A percentile compares a stretch with the other conserved stretches of the same genome.
phyloP scores from a whole-genome alignment of 768 basidiomycete species.

The Trametes elegans region DNA sequence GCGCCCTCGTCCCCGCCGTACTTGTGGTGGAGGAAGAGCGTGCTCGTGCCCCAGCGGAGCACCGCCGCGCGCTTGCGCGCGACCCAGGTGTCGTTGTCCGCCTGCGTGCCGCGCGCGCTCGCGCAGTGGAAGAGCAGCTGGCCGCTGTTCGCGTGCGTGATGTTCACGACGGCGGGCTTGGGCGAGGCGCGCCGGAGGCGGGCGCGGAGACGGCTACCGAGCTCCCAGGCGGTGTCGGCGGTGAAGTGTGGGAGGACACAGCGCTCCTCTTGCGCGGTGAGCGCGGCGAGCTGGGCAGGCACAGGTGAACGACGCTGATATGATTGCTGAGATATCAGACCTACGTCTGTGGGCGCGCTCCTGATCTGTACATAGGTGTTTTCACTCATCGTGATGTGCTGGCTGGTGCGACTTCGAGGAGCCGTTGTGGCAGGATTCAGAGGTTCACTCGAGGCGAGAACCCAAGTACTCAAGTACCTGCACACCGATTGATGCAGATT shows the following conservation, averaged over 20 bases:
- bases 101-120: slow-evolving; percentile 17
- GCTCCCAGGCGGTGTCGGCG: slow-evolving; percentile 23
- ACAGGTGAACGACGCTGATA: too few relatives aligned
- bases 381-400: not conserved
- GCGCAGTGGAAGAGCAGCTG: slow-evolving; percentile 26
- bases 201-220: slow-evolving; percentile 19
- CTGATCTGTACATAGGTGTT: not conserved
- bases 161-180: slow-evolving; percentile 23
- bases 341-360: slow-evolving; percentile 1
- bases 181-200: slow-evolving; percentile 18
- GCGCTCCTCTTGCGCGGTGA: slow-evolving; percentile 15
- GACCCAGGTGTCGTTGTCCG: slow-evolving; percentile 26
- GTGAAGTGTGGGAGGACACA: slow-evolving; percentile 23
- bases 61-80: slow-evolving; percentile 25
- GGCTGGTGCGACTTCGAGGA: too few relatives aligned
- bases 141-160: slow-evolving; percentile 23
- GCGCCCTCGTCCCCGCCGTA: slow-evolving; percentile 18
- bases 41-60: slow-evolving; percentile 23
- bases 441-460: too few relatives aligned
- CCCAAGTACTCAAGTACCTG: too few relatives aligned
- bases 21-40: slow-evolving; percentile 21
- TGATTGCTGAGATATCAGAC: not conserved
- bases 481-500: slow-evolving; percentile 2
- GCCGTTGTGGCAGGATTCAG: too few relatives aligned
- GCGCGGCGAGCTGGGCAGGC: slow-evolving; percentile 21